Conservation (phyloP, 2,329 filamentous ascomycete species). For the Didymellaceae sp. region DNA sequence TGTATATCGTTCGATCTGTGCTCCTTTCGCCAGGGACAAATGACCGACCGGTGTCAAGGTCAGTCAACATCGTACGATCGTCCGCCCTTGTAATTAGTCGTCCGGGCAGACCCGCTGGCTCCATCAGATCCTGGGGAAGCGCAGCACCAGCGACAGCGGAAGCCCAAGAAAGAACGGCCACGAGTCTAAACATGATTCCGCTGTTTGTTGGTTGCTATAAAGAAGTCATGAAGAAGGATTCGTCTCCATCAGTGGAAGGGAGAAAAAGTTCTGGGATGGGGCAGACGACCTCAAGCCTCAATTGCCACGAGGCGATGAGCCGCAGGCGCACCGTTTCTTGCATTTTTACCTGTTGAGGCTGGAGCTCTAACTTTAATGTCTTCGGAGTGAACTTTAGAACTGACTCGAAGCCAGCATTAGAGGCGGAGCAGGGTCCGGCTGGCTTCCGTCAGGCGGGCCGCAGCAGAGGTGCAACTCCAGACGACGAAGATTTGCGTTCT, state of each 20-base stretch:
- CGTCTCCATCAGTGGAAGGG: not conserved
- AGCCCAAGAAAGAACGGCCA: constrained; percentile 2
- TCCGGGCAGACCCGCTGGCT: not conserved
- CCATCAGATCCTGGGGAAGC: not conserved
- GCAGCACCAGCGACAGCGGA: constrained; percentile 2
- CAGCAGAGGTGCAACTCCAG: not conserved
- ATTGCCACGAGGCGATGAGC: not conserved
- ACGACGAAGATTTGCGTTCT: constrained; percentile 1
- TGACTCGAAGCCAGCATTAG: not conserved
- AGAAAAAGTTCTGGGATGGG: not conserved
- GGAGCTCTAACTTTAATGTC: not conserved
- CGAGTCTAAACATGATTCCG: constrained; percentile 3
- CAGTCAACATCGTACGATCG: constrained; percentile 15
- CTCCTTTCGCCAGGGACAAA: constrained; percentile 20
- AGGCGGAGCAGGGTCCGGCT: constrained; percentile 3
- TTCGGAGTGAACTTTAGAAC: constrained; percentile 1
- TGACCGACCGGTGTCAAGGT: constrained; percentile 16
- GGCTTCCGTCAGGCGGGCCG: not conserved
- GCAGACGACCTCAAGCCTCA: constrained; percentile 1
- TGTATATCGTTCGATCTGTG: constrained; percentile 20
- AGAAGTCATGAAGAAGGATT: not conserved
- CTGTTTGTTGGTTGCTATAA: not conserved
- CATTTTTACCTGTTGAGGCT: constrained; percentile 1
- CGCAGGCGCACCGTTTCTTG: not conserved
- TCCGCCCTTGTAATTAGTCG: constrained; percentile 1